Evolutionary conservation across 805 yeast species (phyloP), one percentile per base, ranked within the genome.

Genomic region (Metschnikowia anglica): DNA sequence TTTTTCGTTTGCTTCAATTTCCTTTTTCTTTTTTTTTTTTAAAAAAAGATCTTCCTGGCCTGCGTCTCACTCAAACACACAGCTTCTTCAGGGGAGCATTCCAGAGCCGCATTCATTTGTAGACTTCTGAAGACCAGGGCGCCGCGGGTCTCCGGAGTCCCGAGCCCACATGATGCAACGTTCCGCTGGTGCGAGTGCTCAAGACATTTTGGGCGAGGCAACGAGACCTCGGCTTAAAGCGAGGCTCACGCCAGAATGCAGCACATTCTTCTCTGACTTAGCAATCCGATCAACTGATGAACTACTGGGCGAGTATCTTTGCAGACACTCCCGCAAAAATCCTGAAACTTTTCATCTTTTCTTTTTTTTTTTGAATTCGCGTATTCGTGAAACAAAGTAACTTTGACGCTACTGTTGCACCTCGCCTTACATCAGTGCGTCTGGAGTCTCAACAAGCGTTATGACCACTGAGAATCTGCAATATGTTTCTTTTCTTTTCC

Each of bases 401-500:
- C 16, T 7, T 23, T 11, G 34, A 36, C 26, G 24, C 2, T 8
- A 10, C 10, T 20, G 13, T 15, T 18, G 35, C 10, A 16, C 28
- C 28, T 26, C 31, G 39, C 32, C 32, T n/a, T n/a, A n/a, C n/a
- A n/a, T n/a, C n/a, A n/a, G 29, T 26, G 29, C 29, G 29, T 26
- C 29, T 26, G 29, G 12, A 13, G 29, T 16, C 29, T 16, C 37
- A 34, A 25, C 24, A 39, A 12, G 42, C 37, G 42, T 39, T 39
- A 39, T 39, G 42, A 39, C n/a, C 42, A 32, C 42, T 39, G 42
- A 13, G 11, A 20, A 11, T 6, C 34, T 13, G 32, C 32, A 16
- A 12, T 25, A 33, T 13, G n/a, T 15, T 13, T 36, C n/a, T n/a
- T n/a, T n/a, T n/a, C 31, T 38, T 38, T 37, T 31, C 31, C 36